Percentiles rank a stretch among this genome's conserved stretches.
phyloP scores from a whole-genome alignment of 1,139 yeast genomes.

The Pichia sp. region DNA sequence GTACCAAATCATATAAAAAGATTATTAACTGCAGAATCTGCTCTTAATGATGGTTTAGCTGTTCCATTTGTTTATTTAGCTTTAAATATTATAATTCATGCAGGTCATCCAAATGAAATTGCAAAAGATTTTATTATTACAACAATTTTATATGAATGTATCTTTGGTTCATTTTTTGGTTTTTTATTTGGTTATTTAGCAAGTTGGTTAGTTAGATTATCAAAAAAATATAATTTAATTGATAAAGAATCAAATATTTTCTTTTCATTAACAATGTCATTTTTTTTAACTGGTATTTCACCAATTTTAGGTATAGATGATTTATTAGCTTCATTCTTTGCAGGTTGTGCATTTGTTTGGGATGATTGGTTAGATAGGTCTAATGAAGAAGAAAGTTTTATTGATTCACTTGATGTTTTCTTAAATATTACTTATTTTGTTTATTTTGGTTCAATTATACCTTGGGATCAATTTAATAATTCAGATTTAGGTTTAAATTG shows the following conservation, averaged over 20 bases:
- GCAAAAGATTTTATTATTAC: conserved; percentile 78
- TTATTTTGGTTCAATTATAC: conserved; percentile 87
- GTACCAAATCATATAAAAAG: conserved; percentile 96
- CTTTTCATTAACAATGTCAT: conserved; percentile 75
- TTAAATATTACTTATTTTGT: conserved; percentile 82
- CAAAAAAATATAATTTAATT: conserved; percentile 65
- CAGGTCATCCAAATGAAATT: conserved; percentile 61
- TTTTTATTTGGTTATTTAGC: conserved; percentile 57
- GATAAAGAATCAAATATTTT: conserved; percentile 91
- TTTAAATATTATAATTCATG: conserved; percentile 57
- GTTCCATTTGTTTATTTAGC: conserved; percentile 87
- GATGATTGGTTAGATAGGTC: conserved; percentile 73
- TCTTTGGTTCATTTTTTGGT: conserved; percentile 78
- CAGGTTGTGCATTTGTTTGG: conserved; percentile 95
- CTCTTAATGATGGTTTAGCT: conserved; percentile 98
- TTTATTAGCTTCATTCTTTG: conserved; percentile 84
- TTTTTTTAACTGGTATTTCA: conserved; percentile 88
- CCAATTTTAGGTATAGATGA: conserved; percentile 90
- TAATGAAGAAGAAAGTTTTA: conserved; percentile 79
- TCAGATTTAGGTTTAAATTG: conserved; percentile 57
- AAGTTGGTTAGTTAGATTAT: conserved; percentile 34
- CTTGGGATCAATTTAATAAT: conserved; percentile 80
- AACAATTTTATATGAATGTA: conserved; percentile 80
- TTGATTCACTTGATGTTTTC: conserved; percentile 80
- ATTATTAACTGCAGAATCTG: conserved; percentile 85